Evolutionary conservation across 495 filamentous ascomycete genomes (phyloP).

Genomic region (Neurospora sp.): DNA sequence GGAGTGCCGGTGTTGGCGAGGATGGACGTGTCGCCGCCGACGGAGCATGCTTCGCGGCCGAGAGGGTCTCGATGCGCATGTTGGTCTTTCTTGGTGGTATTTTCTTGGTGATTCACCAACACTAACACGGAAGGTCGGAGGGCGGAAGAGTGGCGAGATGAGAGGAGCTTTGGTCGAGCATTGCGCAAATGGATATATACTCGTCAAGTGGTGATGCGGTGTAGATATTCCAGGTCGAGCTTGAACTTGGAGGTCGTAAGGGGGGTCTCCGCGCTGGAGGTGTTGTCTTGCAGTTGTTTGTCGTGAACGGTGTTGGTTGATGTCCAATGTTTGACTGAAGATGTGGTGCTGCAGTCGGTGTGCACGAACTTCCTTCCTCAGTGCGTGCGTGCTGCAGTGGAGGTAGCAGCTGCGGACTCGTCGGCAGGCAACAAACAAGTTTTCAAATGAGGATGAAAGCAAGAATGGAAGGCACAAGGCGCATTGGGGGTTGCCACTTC

Average conservation of each 20-base stretch:
- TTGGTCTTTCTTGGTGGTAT: background rate
- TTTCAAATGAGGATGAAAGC: background rate
- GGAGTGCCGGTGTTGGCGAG: constrained; percentile 25
- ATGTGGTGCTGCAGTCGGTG: background rate
- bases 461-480: background rate
- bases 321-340: background rate
- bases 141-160: background rate
- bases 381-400: too few species aligned
- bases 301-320: background rate
- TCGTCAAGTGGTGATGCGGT: background rate
- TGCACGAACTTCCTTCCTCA: too few species aligned
- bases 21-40: constrained; percentile 8
- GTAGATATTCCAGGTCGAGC: background rate
- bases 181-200: background rate
- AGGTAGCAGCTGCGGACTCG: background rate
- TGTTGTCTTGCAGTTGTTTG: background rate
- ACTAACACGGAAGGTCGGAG: background rate
- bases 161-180: background rate
- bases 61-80: background rate
- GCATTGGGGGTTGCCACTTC: background rate
- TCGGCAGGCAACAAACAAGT: background rate
- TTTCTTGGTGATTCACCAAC: background rate
- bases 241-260: background rate
- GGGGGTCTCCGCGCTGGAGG: background rate
- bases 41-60: background rate